A percentile compares a stretch with the other conserved stretches of the same genome.
phyloP scores from a whole-genome alignment of 2,329 filamentous ascomycete species.

The Fusarium sp. region DNA sequence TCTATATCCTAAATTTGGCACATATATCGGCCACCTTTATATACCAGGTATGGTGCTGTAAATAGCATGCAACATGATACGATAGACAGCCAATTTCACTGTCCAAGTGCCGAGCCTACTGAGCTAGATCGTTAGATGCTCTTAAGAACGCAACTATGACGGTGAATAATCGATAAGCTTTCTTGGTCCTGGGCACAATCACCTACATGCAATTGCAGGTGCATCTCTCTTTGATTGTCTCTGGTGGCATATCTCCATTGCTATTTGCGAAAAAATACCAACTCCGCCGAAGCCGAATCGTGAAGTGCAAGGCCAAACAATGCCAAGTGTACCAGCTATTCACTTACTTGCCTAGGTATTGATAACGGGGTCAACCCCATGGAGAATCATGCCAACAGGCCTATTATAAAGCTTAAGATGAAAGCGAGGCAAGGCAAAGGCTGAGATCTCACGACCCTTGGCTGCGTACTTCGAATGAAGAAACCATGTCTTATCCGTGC shows the following conservation, averaged over 20 bases:
- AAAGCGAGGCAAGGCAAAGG: constrained; percentile 16
- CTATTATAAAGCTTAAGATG: not conserved
- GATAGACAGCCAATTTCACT: not conserved
- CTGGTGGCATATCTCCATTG: not conserved
- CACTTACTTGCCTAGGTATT: not conserved
- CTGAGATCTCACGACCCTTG: not conserved
- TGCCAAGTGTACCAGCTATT: not conserved
- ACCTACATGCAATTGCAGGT: not conserved
- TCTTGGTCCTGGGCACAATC: not conserved
- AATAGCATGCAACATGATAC: not conserved
- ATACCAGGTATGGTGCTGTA: not conserved
- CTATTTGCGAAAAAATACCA: not conserved
- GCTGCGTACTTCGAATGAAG: not conserved
- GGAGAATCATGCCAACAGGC: not conserved
- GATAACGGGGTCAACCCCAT: not conserved
- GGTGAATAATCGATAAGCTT: not conserved
- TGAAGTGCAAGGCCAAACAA: constrained; percentile 13
- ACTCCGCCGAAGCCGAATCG: not conserved
- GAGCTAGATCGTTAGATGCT: not conserved
- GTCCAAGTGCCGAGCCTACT: not conserved
- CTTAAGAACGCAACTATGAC: not conserved
- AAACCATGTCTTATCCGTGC: not conserved
- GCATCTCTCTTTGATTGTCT: not conserved
- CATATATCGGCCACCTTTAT: not conserved
- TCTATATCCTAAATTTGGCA: not conserved